Evolutionary conservation across 805 yeast species (phyloP).

Genomic region (Ogataea angusta): DNA sequence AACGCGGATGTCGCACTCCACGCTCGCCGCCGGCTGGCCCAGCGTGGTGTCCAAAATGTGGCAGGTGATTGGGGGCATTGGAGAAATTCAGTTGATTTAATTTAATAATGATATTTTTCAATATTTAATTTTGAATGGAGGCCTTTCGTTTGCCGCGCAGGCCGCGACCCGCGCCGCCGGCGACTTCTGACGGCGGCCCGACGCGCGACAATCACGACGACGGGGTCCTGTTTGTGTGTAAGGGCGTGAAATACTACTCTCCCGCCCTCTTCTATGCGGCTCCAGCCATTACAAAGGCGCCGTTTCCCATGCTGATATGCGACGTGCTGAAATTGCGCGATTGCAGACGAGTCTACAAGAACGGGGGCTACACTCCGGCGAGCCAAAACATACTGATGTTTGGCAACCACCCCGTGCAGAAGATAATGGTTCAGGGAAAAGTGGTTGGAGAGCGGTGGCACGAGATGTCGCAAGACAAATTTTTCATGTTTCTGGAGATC

Average conservation of each 20-base stretch:
- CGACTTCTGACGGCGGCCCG: background rate
- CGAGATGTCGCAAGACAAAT: constrained; percentile 7
- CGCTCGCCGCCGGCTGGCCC: constrained; percentile 80
- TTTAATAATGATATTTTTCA: background rate
- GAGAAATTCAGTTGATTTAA: background rate
- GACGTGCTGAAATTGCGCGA: constrained; percentile 28
- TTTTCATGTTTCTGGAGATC: constrained; percentile 24
- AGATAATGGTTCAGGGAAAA: constrained; percentile 36
- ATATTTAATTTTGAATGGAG: background rate
- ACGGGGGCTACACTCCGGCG: constrained; percentile 19
- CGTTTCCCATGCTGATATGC: constrained; percentile 30
- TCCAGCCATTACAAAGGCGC: constrained; percentile 24
- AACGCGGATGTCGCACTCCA: constrained; percentile 59
- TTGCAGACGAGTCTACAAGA: constrained; percentile 27
- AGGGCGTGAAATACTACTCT: constrained; percentile 32
- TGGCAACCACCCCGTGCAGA: constrained; percentile 42
- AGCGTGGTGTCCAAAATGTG: constrained; percentile 81
- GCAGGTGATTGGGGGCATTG: constrained; percentile 67
- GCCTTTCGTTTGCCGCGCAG: background rate
- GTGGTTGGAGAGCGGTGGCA: constrained; percentile 33
- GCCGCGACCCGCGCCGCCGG: background rate
- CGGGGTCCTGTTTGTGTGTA: constrained; percentile 25
- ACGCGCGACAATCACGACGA: constrained; percentile 22
- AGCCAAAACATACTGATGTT: constrained; percentile 29
- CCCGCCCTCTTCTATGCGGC: constrained; percentile 36